Evolutionary conservation across 164 flowering plant genomes (phyloP).

Genomic region (Magnolia kwangsiensis): DNA sequence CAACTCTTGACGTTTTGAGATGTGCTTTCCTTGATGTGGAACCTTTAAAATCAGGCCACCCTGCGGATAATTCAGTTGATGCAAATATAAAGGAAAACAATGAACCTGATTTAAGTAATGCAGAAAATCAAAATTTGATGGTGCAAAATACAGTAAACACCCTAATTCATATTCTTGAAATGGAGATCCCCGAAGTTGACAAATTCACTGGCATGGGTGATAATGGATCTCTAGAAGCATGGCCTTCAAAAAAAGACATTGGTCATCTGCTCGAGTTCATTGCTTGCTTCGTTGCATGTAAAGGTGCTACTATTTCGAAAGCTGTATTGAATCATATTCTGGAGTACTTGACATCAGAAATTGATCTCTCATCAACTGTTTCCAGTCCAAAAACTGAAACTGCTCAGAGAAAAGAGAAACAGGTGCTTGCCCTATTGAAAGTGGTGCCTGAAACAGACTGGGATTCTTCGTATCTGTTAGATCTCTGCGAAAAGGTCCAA

Average conservation of each 20-base stretch:
- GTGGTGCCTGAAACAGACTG: conserved; percentile 67
- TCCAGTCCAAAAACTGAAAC: conserved; percentile 20
- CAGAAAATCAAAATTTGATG: conserved; percentile 32
- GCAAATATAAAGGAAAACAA: conserved; percentile 24
- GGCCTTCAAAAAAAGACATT: conserved; percentile 79
- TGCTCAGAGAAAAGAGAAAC: conserved; percentile 63
- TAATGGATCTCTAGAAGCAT: conserved; percentile 29
- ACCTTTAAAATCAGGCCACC: conserved; percentile 18
- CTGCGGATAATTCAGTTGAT: conserved; percentile 27
- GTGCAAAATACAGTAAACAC: conserved; percentile 59
- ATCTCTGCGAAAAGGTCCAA: conserved; percentile 65
- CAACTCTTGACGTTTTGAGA: conserved; percentile 78
- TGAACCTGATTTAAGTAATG: conserved; percentile 17
- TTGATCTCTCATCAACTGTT: conserved; percentile 18
- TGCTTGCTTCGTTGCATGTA: conserved; percentile 58
- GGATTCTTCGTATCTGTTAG: conserved; percentile 59
- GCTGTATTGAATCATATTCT: conserved; percentile 51
- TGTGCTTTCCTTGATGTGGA: conserved; percentile 65
- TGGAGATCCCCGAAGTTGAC: conserved; percentile 28
- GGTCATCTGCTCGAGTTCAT: conserved; percentile 69
- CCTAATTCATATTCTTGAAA: conserved; percentile 53
- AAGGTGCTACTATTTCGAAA: conserved; percentile 53
- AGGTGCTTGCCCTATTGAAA: conserved; percentile 66
- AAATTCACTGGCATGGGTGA: conserved; percentile 28
- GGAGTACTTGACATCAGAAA: conserved; percentile 62